Base-by-base conservation (phyloP, 1,284 basidiomycete species). In the Mycena citricolor region DNA sequence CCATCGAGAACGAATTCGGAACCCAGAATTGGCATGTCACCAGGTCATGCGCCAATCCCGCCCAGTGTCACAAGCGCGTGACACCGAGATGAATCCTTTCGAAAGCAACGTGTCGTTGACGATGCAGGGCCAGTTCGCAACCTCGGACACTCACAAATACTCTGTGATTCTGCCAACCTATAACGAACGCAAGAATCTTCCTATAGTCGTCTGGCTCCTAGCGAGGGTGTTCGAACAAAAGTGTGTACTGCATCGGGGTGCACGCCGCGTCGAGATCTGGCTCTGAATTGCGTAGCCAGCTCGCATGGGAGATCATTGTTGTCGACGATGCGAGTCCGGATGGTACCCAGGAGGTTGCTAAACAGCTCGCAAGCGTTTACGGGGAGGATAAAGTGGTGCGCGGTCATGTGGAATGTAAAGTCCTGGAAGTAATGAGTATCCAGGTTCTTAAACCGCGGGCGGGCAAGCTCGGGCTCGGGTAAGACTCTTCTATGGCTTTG, bases 321-420 rank as follows among this genome's bases (percentile, higher is more conserved):
- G 92, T 95, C 11, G 92, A 95, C 61, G 92, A 94, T 60, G 88
- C 86, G 34, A 90, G 86, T 61, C 92, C 92, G 13, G 92, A 95
- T 62, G 92, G 92, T 8, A 94, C 92, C 2, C 90, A 90, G 61
- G 89, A 94, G 42, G 76, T 94, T 30, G 92, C 92, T 10, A 72
- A 63, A 54, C 83, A 94, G 65, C 74, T 94, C 25, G 82, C 85
- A 21, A 63, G 58, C 7, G 74, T 86, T 24, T 94, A 93, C 59
- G 92, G 92, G 10, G 82, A 87, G 54, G 86, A 94, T 59, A 83
- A 80, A 61, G 82, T 95, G 53, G 88, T 91, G 57, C 53, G 78
- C 66, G 10, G 25, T n/a, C 13, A 19, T 23, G n/a, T 28, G 46
- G 4, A 7, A 13, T 14, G 25, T 13, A n/a, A 11, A 20, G 17